Evolutionary conservation across 2,329 filamentous ascomycete genomes (phyloP), one percentile per base, ranked within the genome.

Genomic region (Lithohypha guttulata): DNA sequence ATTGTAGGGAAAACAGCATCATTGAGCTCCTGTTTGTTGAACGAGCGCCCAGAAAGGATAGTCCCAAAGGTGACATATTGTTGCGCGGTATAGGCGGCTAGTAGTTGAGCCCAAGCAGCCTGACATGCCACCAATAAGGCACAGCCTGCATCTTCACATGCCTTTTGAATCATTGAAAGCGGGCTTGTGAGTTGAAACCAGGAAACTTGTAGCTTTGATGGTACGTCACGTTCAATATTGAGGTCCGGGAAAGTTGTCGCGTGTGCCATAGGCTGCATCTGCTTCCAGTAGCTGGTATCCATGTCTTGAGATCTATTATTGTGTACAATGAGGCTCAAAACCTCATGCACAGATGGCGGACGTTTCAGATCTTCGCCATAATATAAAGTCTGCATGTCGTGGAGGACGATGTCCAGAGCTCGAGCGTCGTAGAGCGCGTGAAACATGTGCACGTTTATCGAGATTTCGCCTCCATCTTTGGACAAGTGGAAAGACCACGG

Each of bases 361-460:
- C 18, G 7, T 9, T 20, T 30, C 10, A 17, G 35, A 11, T 18
- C 28, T 20, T 52, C 43, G 3, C 52, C 56, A 6, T 52, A 43
- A 22, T 72, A 65, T 8, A 57, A 51, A 23, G 49, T 51, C 2
- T 59, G 51, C 9, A 93, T 63, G 48, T 81, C 73, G 0, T 64
- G 53, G 2, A 94, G 59, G 1, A 95, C 68, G 1, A 66, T 53
- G 3, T 73, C 65, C 8, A 95, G 62, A 6, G 84, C 86, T 27
- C 75, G 69, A 0, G 85, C 87, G 61, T 95, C 87, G 49, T 93
- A 95, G 0, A 95, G 64, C 1, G 83, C 82, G 60, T 95, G 87
- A 46, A 93, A 81, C 2, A 85, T 67, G 7, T 67, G 72, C 14
- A 79, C 53, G 30, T 69, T 59, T 27, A 75, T 54, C 4, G 53